phyloP scores from a whole-genome alignment of 345 rosid genomes.

The Euphorbia pulcherrima region DNA sequence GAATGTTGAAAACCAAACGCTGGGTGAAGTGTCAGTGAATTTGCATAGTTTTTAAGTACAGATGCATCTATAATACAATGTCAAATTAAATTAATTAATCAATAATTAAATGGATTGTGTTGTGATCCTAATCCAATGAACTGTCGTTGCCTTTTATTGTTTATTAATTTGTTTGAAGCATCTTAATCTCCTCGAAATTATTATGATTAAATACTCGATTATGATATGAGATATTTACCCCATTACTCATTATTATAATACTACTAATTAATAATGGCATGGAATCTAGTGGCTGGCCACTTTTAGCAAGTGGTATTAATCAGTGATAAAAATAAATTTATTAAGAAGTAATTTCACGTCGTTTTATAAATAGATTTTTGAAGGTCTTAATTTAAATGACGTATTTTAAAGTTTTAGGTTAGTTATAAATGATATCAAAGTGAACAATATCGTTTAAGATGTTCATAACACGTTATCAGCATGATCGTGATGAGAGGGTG shows the following conservation, averaged over 20 bases:
- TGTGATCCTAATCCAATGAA: constrained; percentile 19
- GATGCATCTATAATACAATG: constrained; percentile 15
- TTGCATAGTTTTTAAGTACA: constrained; percentile 7
- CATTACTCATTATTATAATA: constrained; percentile 15
- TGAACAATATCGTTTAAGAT: too few species aligned
- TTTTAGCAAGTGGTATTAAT: background rate
- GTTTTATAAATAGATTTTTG: too few species aligned
- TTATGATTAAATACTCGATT: constrained; percentile 6
- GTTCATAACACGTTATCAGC: too few species aligned
- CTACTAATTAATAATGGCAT: constrained; percentile 8
- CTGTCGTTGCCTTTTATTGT: background rate
- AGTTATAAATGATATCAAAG: too few species aligned
- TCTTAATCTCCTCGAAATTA: constrained; percentile 47
- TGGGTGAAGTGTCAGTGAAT: constrained; percentile 22
- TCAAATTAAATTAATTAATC: constrained; percentile 19
- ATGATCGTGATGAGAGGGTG: too few species aligned
- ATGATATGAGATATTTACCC: constrained; percentile 19
- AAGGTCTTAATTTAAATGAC: too few species aligned
- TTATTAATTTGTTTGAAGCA: constrained; percentile 23
- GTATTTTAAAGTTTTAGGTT: too few species aligned
- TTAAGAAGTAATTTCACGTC: too few species aligned
- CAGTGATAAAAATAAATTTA: too few species aligned
- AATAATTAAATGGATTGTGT: constrained; percentile 27
- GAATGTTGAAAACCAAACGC: constrained; percentile 3
- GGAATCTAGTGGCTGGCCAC: constrained; percentile 23